Base-by-base conservation (phyloP, 495 filamentous ascomycete genomes). In the Bryoglossum gracile region DNA sequence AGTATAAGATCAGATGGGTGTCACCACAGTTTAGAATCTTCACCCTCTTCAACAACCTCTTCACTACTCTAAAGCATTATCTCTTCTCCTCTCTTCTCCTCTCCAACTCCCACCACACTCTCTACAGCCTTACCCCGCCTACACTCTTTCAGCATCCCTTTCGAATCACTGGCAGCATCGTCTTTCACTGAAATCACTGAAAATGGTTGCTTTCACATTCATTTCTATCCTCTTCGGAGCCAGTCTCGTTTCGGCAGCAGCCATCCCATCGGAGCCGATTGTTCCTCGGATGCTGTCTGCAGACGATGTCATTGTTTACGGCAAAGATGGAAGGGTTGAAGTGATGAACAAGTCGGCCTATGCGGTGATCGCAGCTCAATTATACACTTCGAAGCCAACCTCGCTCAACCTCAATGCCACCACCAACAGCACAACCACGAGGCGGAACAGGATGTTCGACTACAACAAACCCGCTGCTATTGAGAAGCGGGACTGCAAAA, bases 271-370 rank as follows among this genome's bases (percentile, higher is more conserved):
- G 14, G 6, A 5, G 8, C 14, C 38, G 4, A 8, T 8, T 11
- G 4, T 22, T 11, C 45, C 34, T 17, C 37, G 39, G 13, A 26
- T 38, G 18, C 39, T 50, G 2, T 23, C 37, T 3, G 26, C 21
- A n/a, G 39, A 50, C 39, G 48, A 50, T 21, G 39, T 50, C 18
- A 50, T 50, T 14, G 28, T 50, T 18, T 50, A 33, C 10, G 32
- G 39, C 14, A 36, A 33, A 5, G 26, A 36, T 16, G 48, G 48
- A 14, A 37, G 48, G 9, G 39, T 50, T 19, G 48, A 50, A 36
- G 22, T 50, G 17, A 28, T 37, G 38, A 50, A 50, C 16, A 32
- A 35, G 17, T 17, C 37, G 3, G 30, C 24, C 9, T 50, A 35
- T 39, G 18, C 28, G 4, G 18, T 3, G 10, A 36, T 50, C 16